Evolutionary conservation across 1,284 basidiomycete genomes (phyloP).

Genomic region (Cryptococcus sp.): DNA sequence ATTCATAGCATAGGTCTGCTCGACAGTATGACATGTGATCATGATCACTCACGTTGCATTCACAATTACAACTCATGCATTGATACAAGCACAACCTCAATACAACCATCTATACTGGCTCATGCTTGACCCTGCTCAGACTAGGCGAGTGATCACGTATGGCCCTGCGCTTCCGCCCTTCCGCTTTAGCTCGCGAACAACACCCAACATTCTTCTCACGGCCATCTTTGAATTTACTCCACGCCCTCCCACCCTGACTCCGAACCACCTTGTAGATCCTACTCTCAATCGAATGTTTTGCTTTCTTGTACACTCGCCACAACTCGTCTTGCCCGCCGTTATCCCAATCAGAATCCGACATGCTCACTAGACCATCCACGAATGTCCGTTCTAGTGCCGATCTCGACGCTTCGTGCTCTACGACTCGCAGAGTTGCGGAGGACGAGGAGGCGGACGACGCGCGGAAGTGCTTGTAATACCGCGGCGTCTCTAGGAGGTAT

Average conservation of each 20-base stretch:
- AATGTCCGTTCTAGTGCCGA: slow-evolving; percentile 8
- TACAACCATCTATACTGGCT: too few relatives aligned
- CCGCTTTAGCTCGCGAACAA: neutral
- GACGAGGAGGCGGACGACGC: neutral
- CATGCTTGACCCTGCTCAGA: too few relatives aligned
- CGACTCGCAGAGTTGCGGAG: neutral
- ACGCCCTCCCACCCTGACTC: neutral
- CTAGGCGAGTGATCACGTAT: too few relatives aligned
- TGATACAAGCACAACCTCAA: too few relatives aligned
- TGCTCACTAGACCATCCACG: slow-evolving; percentile 8
- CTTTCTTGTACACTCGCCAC: slow-evolving; percentile 7
- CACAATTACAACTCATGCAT: too few relatives aligned
- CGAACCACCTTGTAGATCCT: slow-evolving; percentile 13
- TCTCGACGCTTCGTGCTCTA: slow-evolving; percentile 4
- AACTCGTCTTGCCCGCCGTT: neutral
- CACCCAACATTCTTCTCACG: slow-evolving; percentile 4
- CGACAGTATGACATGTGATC: too few relatives aligned
- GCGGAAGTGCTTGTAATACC: slow-evolving; percentile 14
- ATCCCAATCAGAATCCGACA: slow-evolving; percentile 8
- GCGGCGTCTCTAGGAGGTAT: slow-evolving; percentile 25
- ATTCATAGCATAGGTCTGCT: too few relatives aligned
- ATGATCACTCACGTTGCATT: too few relatives aligned
- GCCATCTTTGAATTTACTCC: slow-evolving; percentile 8
- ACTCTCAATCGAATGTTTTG: slow-evolving; percentile 13
- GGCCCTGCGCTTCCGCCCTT: neutral